Base-by-base conservation (phyloP, 495 filamentous ascomycete genomes). In the Filosporella fistucella region DNA sequence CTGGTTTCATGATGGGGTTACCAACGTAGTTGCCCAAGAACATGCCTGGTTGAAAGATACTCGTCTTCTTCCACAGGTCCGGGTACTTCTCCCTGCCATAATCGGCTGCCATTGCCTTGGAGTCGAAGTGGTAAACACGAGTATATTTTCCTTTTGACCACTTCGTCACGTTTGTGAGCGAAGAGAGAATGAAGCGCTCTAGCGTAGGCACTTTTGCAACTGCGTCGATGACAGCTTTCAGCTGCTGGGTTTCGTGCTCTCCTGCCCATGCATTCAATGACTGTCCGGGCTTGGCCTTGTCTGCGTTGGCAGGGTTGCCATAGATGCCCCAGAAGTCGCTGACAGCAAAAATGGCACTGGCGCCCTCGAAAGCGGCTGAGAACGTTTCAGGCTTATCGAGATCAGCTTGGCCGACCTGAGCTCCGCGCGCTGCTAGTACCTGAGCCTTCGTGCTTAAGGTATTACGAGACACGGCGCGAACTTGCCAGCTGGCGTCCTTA, bases 271-370 rank as follows among this genome's bases (percentile, higher is more conserved):
- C 47, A 36, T 75, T 62, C 8, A 67, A 64, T 6, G 39, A 65
- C 18, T 42, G 45, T 11, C 29, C 30, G 7, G 39, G 59, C 40
- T 66, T 65, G 24, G 49, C 58, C 25, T 38, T 47, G 14, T 39
- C 51, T 33, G 41, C 29, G 37, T 50, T 52, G 23, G 56, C 45
- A 6, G 66, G 59, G 32, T 56, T 56, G 12, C 48, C 45, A 49
- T 63, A 49, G 6, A 55, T 25, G 1, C 34, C 34, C 64, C 65
- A 70, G 62, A 75, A 80, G 38, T 78, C 74, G 0, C 75, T 81
- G 38, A 71, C 70, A 28, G 65, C 63, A 23, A 52, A 52, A 9
- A 80, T 70, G 24, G 63, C 71, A 44, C 68, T 60, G 1, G 69
- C 71, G 24, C 67, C 70, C 12, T 57, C 26, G 52, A 81, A 72